Percentiles rank a stretch among this genome's conserved stretches.
Evolutionary conservation across 768 basidiomycete genomes (phyloP).

Genomic region (Mycena galericulata): DNA sequence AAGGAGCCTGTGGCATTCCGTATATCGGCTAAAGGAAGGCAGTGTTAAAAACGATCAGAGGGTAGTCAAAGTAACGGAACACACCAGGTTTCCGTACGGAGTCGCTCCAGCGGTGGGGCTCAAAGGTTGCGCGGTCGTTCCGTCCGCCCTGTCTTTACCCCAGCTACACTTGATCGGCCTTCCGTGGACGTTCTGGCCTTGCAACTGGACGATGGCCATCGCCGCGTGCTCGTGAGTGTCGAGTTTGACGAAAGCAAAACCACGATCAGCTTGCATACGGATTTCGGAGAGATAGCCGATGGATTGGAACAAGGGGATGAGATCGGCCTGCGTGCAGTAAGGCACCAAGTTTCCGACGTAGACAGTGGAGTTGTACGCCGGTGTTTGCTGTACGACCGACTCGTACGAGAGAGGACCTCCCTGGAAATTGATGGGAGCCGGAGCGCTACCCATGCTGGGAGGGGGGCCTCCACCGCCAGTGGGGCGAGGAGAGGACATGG

Average conservation of each 20-base stretch:
- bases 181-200: conserved; percentile 97
- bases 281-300: conserved; percentile 99
- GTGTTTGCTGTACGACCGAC: conserved; percentile 92
- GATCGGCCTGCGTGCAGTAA: conserved; percentile 96
- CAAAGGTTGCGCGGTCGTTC: conserved; percentile 67
- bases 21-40: conserved; percentile 77
- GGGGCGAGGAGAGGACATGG: conserved; percentile 54
- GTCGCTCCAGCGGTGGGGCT: conserved; percentile 72
- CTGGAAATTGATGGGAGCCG: conserved; percentile 92
- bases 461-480: conserved; percentile 48
- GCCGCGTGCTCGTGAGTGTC: conserved; percentile 99
- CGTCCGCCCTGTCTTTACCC: conserved; percentile 95
- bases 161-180: conserved; percentile 98
- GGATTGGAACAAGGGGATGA: conserved; percentile 97
- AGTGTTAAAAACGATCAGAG: conserved; percentile 15
- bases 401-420: conserved; percentile 93
- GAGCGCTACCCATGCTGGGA: conserved; percentile 66
- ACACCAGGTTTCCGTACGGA: conserved; percentile 86
- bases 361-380: conserved; percentile 94
- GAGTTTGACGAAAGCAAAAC: conserved; percentile 98
- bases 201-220: conserved; percentile 96
- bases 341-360: conserved; percentile 99
- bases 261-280: conserved; percentile 98
- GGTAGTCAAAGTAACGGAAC: conserved; percentile 39
- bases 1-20: conserved; percentile 86